These are phyloP conservation scores for Bryum argenteum DNA, from an alignment of 225 moss, liverwort and hornwort species.

Conservation along the genomic window DNA sequence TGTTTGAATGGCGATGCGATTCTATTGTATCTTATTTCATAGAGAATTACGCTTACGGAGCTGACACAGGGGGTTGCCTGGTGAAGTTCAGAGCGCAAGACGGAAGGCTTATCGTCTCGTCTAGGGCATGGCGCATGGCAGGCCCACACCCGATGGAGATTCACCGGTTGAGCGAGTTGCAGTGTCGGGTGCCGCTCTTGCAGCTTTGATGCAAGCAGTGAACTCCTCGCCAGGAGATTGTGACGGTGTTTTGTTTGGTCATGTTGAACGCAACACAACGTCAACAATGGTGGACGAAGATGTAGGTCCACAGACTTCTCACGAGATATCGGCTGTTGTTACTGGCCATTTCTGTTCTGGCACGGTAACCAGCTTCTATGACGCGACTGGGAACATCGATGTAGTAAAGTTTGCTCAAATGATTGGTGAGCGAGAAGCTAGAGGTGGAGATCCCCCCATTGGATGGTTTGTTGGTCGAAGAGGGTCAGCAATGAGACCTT, in stretches of 20 bases:
- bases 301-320: constrained; percentile 57
- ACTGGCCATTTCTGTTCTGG: constrained; percentile 93
- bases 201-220: constrained; percentile 85
- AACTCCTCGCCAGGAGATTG: constrained; percentile 80
- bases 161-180: constrained; percentile 69
- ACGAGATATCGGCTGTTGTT: constrained; percentile 76
- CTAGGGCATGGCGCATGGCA: constrained; percentile 51
- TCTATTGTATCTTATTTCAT: background rate
- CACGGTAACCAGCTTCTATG: constrained; percentile 84
- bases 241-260: constrained; percentile 94
- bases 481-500: constrained; percentile 68
- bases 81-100: constrained; percentile 22
- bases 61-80: background rate
- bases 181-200: constrained; percentile 85
- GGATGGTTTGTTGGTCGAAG: constrained; percentile 94
- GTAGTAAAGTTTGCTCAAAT: constrained; percentile 63
- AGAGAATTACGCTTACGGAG: background rate
- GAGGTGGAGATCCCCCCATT: constrained; percentile 85
- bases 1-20: no score
- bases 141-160: constrained; percentile 54
- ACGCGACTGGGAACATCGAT: constrained; percentile 74
- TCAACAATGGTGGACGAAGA: constrained; percentile 79
- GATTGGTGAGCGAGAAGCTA: constrained; percentile 65
- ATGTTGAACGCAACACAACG: constrained; percentile 70
- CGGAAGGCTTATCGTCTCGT: constrained; percentile 10